Conservation (phyloP, 768 basidiomycete genomes). For the Sporobolomyces phaffii region DNA sequence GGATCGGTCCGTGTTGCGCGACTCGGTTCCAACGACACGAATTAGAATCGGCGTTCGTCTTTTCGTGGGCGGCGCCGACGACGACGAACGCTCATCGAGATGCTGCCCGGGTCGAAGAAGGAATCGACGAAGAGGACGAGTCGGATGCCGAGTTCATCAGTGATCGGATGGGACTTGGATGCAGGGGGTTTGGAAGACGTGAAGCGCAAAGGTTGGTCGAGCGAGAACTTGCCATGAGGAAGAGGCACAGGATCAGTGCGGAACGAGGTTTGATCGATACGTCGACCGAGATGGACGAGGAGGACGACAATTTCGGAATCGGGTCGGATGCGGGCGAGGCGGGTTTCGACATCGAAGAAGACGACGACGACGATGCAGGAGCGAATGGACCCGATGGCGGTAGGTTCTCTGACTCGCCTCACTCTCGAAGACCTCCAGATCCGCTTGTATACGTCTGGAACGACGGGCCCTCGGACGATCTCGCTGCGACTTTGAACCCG, state of each 20-base stretch:
- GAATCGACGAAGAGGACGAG: too few species aligned
- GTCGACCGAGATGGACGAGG: neutral
- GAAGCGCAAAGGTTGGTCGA: neutral
- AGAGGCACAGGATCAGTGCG: neutral
- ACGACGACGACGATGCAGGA: too few species aligned
- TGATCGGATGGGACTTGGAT: conserved; percentile 1
- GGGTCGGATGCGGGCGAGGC: neutral
- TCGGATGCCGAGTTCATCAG: neutral
- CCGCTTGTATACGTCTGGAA: too few species aligned
- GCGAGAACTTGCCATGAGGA: neutral
- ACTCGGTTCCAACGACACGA: neutral
- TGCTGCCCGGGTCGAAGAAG: neutral
- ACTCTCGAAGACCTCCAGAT: too few species aligned
- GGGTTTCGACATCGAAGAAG: too few species aligned
- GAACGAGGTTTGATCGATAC: too few species aligned
- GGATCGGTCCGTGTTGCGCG: neutral
- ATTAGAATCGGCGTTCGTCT: neutral
- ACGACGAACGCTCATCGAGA: too few species aligned
- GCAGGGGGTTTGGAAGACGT: neutral
- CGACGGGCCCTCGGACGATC: too few species aligned
- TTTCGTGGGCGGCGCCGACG: neutral
- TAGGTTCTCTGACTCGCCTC: too few species aligned
- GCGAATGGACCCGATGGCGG: neutral
- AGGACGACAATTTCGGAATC: neutral
- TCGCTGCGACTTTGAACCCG: too few species aligned